phyloP scores from a whole-genome alignment of 305 asterid species.

The Striga hermonthica region DNA sequence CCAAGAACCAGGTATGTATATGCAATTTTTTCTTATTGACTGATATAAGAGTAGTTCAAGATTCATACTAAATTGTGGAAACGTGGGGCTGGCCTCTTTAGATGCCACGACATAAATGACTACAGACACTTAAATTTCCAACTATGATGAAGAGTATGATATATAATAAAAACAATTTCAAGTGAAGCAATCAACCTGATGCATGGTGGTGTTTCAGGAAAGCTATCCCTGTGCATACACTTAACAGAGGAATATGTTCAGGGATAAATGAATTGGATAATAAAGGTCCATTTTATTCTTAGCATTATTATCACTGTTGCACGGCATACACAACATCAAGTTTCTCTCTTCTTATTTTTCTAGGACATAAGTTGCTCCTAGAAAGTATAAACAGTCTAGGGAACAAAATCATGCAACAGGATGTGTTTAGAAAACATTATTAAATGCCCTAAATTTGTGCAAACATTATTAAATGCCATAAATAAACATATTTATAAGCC shows the following conservation, averaged over 20 bases:
- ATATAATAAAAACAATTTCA: conserved; percentile 5
- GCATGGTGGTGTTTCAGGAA: conserved; percentile 3
- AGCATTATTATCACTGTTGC: conserved; percentile 10
- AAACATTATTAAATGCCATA: no score
- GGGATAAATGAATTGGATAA: conserved; percentile 11
- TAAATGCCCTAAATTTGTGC: no score
- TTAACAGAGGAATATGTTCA: conserved; percentile 18
- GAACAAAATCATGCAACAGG: conserved; percentile 16
- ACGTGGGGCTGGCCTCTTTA: conserved; percentile 11
- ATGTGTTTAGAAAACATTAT: no score
- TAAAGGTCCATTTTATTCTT: conserved; percentile 13
- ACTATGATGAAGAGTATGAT: conserved; percentile 15
- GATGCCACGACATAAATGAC: conserved; percentile 12
- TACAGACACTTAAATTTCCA: neutral
- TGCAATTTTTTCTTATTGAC: conserved; percentile 14
- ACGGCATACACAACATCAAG: conserved; percentile 3
- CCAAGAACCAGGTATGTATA: conserved; percentile 4
- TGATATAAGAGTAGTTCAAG: conserved; percentile 7
- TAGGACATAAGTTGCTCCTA: conserved; percentile 19
- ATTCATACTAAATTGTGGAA: conserved; percentile 12
- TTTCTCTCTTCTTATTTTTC: neutral
- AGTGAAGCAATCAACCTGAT: conserved; percentile 12
- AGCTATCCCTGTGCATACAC: conserved; percentile 11
- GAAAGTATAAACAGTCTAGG: conserved; percentile 11
- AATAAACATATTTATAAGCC: no score